These are phyloP conservation scores for Novymonas esmeraldas DNA, from an alignment of 208 protist genomes.

Conservation along the genomic window DNA sequence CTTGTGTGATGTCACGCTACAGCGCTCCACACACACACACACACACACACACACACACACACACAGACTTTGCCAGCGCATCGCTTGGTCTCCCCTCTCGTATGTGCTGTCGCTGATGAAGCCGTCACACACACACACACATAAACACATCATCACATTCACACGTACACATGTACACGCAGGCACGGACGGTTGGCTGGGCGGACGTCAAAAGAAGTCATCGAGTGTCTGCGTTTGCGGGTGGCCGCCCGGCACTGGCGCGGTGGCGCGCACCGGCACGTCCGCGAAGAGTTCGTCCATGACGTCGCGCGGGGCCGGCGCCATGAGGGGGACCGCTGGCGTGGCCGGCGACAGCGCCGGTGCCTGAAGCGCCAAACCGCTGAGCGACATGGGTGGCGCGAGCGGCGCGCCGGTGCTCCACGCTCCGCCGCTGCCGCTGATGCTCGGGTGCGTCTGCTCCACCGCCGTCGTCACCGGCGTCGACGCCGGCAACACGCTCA, in stretches of 20 bases:
- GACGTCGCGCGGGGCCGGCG: conserved; percentile 29
- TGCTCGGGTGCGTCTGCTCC: background rate
- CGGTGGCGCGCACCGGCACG: background rate
- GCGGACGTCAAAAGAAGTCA: conserved; percentile 51
- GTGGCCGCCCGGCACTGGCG: background rate
- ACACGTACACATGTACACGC: background rate
- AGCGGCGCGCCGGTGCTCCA: conserved; percentile 12
- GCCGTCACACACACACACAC: too few relatives aligned
- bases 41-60: too few relatives aligned
- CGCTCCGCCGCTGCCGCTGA: background rate
- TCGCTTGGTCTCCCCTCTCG: too few relatives aligned
- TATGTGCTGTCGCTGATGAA: too few relatives aligned
- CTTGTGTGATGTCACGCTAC: background rate
- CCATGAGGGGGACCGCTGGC: background rate
- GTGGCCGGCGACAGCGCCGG: background rate
- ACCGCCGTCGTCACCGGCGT: background rate
- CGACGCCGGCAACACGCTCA: background rate
- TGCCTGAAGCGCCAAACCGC: background rate
- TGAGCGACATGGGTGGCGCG: background rate
- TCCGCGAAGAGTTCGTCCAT: conserved; percentile 53
- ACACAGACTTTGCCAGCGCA: too few relatives aligned
- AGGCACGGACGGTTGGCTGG: background rate
- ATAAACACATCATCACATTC: background rate
- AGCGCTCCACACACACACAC: too few relatives aligned
- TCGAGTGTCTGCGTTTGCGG: conserved; percentile 23